Base-by-base conservation (phyloP, 2,329 filamentous ascomycete species). In the Scedosporium minutisporum region DNA sequence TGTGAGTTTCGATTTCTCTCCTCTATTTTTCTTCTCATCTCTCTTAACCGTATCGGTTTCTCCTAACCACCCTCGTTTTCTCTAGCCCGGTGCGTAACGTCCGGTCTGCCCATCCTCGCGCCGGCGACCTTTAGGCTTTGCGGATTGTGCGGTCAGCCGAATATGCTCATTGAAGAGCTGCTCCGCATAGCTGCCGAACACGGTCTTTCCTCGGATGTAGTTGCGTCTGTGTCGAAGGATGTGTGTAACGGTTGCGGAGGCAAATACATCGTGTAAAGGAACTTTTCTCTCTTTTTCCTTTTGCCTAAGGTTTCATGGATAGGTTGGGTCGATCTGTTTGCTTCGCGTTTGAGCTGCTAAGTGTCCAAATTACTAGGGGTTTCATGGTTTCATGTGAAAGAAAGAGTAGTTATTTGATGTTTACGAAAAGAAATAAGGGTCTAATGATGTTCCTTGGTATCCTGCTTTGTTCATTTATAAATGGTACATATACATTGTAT, bases 41-140 rank as follows among this genome's bases (percentile, higher is more conserved):
- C 0, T n/a, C 6, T 41, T 18, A 0, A 1, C 3, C 44, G n/a
- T 12, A 27, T 33, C 18, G 2, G 2, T 25, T 55, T n/a, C 12
- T 51, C 16, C n/a, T 58, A 23, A 51, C 60, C 16, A 48, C 7
- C 23, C 16, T 6, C 21, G 25, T 58, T 48, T 33, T 61, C 14
- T 9, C 46, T 27, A 82, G 81, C 79, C n/a, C 79, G 75, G 1
- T 86, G 83, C 64, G 79, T 79, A 0, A 77, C 79, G 0, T 83
- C 80, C 0, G 80, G 81, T 1, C 70, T 86, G 6, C 79, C 82
- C 12, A 82, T 86, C 65, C 73, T 82, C 63, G 77, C 75, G 1
- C 83, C 83, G 0, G 81, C 80, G 2, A 75, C 80, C 57, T 84
- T 82, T 0, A 75, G 78, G 41, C 77, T 78, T 3, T 86, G 83